A percentile compares a stretch with the other conserved stretches of the same genome.
Conservation (phyloP, 371 early-diverging fungal species). For the Apophysomyces variabilis region DNA sequence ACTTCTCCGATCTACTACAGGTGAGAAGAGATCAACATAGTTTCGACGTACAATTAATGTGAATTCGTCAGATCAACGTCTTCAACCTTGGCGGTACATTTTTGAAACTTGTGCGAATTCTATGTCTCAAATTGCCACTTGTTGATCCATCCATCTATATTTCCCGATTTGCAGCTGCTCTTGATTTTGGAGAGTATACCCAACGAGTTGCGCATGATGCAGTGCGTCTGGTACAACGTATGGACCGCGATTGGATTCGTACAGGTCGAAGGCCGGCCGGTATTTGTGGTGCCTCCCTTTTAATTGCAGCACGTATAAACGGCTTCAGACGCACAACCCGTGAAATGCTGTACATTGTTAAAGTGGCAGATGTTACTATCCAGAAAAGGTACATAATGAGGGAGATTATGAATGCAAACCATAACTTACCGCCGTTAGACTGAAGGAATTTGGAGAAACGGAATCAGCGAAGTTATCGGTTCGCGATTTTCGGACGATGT, state of each 20-base stretch:
- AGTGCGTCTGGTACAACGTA: constrained; percentile 87
- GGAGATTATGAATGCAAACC: constrained; percentile 2
- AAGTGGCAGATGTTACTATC: constrained; percentile 93
- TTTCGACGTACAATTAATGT: constrained; percentile 2
- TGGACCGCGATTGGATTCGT: constrained; percentile 99
- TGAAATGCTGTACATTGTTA: constrained; percentile 94
- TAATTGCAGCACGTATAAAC: constrained; percentile 96
- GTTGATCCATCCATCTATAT: constrained; percentile 98
- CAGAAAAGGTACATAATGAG: constrained; percentile 63
- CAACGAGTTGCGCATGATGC: constrained; percentile 84
- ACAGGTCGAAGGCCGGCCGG: constrained; percentile 98
- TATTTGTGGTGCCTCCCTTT: constrained; percentile 96
- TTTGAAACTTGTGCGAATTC: constrained; percentile 77
- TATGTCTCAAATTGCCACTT: constrained; percentile 83
- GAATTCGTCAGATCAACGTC: constrained; percentile 72
- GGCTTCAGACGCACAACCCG: constrained; percentile 84
- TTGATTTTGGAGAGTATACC: constrained; percentile 94
- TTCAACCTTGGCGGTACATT: constrained; percentile 96
- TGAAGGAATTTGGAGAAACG: constrained; percentile 91
- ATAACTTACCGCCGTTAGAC: constrained; percentile 40
- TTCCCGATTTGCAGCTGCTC: constrained; percentile 88
- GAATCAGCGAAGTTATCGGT: constrained; percentile 88
- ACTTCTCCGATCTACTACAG: constrained; percentile 93
- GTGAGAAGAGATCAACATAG: constrained; percentile 29
- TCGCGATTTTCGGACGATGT: constrained; percentile 86